A percentile compares a stretch with the other conserved stretches of the same genome.
Conservation (phyloP, 2,329 filamentous ascomycete species). For the Exophiala alcalophila region DNA sequence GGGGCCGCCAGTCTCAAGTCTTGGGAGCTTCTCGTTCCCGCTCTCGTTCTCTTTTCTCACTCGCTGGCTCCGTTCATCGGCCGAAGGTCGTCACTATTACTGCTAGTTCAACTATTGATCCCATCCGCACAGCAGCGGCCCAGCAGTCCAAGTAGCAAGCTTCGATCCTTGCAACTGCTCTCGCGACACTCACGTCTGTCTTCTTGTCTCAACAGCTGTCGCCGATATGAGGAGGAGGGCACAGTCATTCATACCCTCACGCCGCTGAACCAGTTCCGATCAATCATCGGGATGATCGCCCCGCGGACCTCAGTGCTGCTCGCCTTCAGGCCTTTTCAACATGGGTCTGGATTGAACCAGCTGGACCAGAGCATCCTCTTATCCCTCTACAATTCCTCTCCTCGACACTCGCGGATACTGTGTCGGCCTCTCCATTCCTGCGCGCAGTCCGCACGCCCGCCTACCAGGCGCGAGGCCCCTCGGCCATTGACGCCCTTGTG, state of each 20-base stretch:
- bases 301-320: constrained; percentile 45
- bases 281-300: constrained; percentile 31
- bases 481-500: too few species aligned
- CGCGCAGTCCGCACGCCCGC: not conserved
- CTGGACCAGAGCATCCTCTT: constrained; percentile 30
- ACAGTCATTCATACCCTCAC: constrained; percentile 3
- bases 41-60: too few species aligned
- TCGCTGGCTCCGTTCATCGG: constrained; percentile 12
- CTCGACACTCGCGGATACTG: constrained; percentile 29
- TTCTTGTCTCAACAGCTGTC: constrained; percentile 1
- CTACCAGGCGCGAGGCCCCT: too few species aligned
- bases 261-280: not conserved
- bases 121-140: too few species aligned
- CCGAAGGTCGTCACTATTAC: too few species aligned
- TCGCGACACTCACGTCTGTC: too few species aligned
- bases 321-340: constrained; percentile 28
- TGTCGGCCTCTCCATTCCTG: constrained; percentile 5
- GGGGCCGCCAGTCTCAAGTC: too few species aligned
- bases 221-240: constrained; percentile 19
- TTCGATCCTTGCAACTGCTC: too few species aligned
- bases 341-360: constrained; percentile 22
- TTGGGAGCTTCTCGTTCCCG: constrained; percentile 11
- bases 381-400: constrained; percentile 30
- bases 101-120: too few species aligned
- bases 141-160: too few species aligned